Percentiles rank a stretch among this genome's conserved stretches.
Conservation (phyloP, 2,329 filamentous ascomycete species). For the Penicillium expansum region DNA sequence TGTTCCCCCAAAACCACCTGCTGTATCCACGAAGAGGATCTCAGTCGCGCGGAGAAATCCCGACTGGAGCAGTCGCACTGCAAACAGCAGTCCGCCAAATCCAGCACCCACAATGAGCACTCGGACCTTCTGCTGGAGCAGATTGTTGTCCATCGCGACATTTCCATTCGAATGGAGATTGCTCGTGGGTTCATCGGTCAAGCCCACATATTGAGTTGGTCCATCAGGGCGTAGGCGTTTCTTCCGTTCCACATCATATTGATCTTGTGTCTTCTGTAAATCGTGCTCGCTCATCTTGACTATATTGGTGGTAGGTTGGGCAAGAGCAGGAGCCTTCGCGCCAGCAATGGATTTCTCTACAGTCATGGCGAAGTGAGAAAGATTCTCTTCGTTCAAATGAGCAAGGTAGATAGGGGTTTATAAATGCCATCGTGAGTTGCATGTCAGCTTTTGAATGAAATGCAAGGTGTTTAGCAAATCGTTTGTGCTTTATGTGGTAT, state of each 20-base stretch:
- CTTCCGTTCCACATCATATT: not conserved
- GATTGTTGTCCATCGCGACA: not conserved
- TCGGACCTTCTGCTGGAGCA: not conserved
- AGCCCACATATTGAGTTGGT: not conserved
- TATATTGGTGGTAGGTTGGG: not conserved
- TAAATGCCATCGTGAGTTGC: not conserved
- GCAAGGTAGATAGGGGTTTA: not conserved
- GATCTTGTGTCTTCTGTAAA: not conserved
- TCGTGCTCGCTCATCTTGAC: not conserved
- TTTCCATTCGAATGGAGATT: not conserved
- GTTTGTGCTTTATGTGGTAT: not conserved
- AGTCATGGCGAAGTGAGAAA: not conserved
- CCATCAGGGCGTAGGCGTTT: not conserved
- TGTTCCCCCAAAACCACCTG: conserved; percentile 50
- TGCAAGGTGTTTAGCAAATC: not conserved
- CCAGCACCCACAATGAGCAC: conserved; percentile 46
- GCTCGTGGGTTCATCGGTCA: not conserved
- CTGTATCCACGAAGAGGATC: conserved; percentile 28
- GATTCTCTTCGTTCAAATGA: not conserved
- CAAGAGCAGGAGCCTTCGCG: too few species aligned
- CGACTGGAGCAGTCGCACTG: conserved; percentile 40
- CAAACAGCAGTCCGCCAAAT: conserved; percentile 45
- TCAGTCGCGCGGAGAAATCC: conserved; percentile 26
- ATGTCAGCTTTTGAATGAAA: not conserved
- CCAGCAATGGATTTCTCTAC: too few species aligned